These are phyloP conservation scores for Corynespora cassiicola DNA, from an alignment of 2,329 filamentous ascomycete species.

Conservation along the genomic window DNA sequence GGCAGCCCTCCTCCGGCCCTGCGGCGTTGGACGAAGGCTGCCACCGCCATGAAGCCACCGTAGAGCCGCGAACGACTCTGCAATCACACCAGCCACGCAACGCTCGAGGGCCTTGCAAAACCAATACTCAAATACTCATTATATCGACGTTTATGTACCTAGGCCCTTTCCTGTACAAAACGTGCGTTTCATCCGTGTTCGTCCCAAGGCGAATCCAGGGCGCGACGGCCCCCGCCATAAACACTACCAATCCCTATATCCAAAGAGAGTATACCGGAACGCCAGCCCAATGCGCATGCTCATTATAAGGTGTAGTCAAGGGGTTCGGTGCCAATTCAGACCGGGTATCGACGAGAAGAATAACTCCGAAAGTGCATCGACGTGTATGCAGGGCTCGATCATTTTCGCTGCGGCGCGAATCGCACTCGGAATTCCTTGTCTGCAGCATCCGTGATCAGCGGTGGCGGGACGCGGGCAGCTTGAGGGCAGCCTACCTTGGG, in stretches of 20 bases:
- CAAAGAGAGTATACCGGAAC: slow-evolving; percentile 29
- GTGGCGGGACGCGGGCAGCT: neutral
- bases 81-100: too few relatives aligned
- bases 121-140: slow-evolving; percentile 16
- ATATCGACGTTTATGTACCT: neutral
- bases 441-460: slow-evolving; percentile 24
- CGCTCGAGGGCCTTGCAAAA: too few relatives aligned
- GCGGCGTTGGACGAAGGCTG: too few relatives aligned
- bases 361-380: slow-evolving; percentile 36
- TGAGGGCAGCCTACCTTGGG: slow-evolving; percentile 54
- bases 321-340: slow-evolving; percentile 24
- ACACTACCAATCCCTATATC: too few relatives aligned
- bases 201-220: too few relatives aligned
- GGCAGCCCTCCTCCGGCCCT: too few relatives aligned
- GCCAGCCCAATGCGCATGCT: slow-evolving; percentile 42
- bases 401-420: slow-evolving; percentile 48
- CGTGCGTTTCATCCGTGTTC: slow-evolving; percentile 1
- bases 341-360: slow-evolving; percentile 43
- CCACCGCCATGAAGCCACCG: too few relatives aligned
- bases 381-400: slow-evolving; percentile 18
- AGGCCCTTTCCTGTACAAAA: slow-evolving; percentile 1
- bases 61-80: too few relatives aligned
- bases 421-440: slow-evolving; percentile 56
- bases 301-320: slow-evolving; percentile 27
- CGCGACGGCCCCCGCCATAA: too few relatives aligned